phyloP scores from a whole-genome alignment of 1,284 basidiomycete genomes.

The Cutaneotrichosporon sp. region DNA sequence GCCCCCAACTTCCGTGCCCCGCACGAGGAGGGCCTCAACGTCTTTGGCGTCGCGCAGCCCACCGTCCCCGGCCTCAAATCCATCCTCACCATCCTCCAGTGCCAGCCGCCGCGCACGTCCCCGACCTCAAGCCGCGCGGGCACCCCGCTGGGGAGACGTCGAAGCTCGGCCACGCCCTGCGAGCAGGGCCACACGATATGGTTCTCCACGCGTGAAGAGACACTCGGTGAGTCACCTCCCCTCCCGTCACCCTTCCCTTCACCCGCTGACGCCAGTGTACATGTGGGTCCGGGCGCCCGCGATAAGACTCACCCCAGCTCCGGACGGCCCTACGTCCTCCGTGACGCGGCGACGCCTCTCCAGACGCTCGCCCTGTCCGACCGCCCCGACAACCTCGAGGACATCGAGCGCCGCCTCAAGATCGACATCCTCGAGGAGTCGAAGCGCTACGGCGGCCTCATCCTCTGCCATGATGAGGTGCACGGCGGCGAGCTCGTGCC shows the following conservation, averaged over 20 bases:
- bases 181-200: slow-evolving; percentile 52
- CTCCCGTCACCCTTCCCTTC: not conserved
- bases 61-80: slow-evolving; percentile 89
- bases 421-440: slow-evolving; percentile 92
- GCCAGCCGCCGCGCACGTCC: slow-evolving; percentile 59
- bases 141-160: slow-evolving; percentile 14
- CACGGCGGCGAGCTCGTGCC: slow-evolving; percentile 81
- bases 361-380: slow-evolving; percentile 81
- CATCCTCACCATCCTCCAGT: slow-evolving; percentile 83
- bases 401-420: slow-evolving; percentile 88
- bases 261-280: slow-evolving; percentile 33
- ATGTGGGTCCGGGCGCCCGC: slow-evolving; percentile 57
- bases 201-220: slow-evolving; percentile 59
- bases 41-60: slow-evolving; percentile 93
- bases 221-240: slow-evolving; percentile 46
- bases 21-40: slow-evolving; percentile 72
- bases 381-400: slow-evolving; percentile 91
- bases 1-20: slow-evolving; percentile 94
- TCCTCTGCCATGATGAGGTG: slow-evolving; percentile 81
- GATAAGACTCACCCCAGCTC: slow-evolving; percentile 68
- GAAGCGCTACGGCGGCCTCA: slow-evolving; percentile 78
- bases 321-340: slow-evolving; percentile 90
- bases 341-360: slow-evolving; percentile 84
- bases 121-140: slow-evolving; percentile 10
- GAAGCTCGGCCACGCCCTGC: slow-evolving; percentile 9